These are phyloP conservation scores for Bruguiera parviflora DNA, from an alignment of 345 rosid genomes.

Conservation along the genomic window DNA sequence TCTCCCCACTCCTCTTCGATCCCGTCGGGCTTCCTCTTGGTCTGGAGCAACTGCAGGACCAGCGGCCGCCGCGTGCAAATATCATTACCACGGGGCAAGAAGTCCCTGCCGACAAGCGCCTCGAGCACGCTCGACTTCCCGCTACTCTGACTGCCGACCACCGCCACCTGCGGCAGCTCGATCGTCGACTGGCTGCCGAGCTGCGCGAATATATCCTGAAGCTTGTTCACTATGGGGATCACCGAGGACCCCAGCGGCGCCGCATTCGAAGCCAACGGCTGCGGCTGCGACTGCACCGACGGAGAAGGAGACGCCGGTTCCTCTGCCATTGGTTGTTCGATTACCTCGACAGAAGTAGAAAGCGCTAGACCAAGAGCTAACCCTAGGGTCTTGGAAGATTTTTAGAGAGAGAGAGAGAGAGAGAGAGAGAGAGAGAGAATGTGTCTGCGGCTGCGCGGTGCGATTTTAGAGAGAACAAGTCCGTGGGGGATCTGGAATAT, in stretches of 20 bases:
- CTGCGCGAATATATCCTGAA: slow-evolving; percentile 94
- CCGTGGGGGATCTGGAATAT: not conserved
- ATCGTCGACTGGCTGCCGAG: slow-evolving; percentile 86
- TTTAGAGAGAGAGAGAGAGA: not conserved
- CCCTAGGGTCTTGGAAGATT: slow-evolving; percentile 6
- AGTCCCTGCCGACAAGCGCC: slow-evolving; percentile 94
- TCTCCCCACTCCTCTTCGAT: slow-evolving; percentile 91
- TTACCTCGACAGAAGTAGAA: too few species aligned
- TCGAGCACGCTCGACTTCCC: slow-evolving; percentile 99
- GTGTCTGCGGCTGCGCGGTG: too few species aligned
- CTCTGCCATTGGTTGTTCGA: slow-evolving; percentile 27
- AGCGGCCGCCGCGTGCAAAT: slow-evolving; percentile 98
- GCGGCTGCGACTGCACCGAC: slow-evolving; percentile 10
- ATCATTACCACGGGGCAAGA: slow-evolving; percentile 85
- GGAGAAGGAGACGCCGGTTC: slow-evolving; percentile 23
- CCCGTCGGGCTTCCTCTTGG: slow-evolving; percentile 53
- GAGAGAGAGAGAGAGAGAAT: not conserved
- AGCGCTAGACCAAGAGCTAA: not conserved
- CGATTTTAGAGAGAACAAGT: not conserved
- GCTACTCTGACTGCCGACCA: slow-evolving; percentile 97
- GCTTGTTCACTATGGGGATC: slow-evolving; percentile 90
- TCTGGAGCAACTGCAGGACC: slow-evolving; percentile 90
- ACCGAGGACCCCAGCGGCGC: slow-evolving; percentile 71
- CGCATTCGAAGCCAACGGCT: slow-evolving; percentile 7
- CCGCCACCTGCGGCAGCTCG: slow-evolving; percentile 98